Evolutionary conservation across 495 filamentous ascomycete genomes (phyloP).

Genomic region (Annulohypoxylon nitens): DNA sequence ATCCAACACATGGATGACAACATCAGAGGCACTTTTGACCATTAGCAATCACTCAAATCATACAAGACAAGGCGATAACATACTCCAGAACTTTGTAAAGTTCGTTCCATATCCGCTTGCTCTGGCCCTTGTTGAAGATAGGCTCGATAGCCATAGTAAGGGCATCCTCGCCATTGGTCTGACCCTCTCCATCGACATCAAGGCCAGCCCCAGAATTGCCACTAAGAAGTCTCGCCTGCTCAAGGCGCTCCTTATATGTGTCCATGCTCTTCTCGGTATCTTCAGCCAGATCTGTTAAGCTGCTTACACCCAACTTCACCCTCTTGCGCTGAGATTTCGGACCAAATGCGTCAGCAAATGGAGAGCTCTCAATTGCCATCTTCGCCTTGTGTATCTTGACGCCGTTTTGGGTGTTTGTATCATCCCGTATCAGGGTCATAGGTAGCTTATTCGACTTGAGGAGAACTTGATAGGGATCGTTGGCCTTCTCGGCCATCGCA

Average conservation of each 20-base stretch:
- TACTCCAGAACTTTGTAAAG: constrained; percentile 95
- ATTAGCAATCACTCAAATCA: constrained; percentile 21
- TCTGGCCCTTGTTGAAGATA: constrained; percentile 94
- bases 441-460: constrained; percentile 95
- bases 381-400: constrained; percentile 94
- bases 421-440: constrained; percentile 80
- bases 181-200: constrained; percentile 56
- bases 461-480: constrained; percentile 91
- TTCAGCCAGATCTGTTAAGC: constrained; percentile 83
- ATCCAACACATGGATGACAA: constrained; percentile 94
- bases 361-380: constrained; percentile 87
- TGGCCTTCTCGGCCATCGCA: constrained; percentile 88
- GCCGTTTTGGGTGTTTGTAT: constrained; percentile 74
- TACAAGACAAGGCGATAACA: background rate
- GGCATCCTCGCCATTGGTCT: constrained; percentile 63
- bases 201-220: constrained; percentile 71
- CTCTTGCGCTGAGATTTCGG: constrained; percentile 93
- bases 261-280: constrained; percentile 82
- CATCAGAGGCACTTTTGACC: constrained; percentile 73
- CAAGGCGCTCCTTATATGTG: constrained; percentile 79
- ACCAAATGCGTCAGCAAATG: constrained; percentile 91
- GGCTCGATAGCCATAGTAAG: constrained; percentile 82
- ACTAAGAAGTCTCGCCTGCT: constrained; percentile 77
- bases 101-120: constrained; percentile 97
- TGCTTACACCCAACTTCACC: constrained; percentile 85